phyloP scores from a whole-genome alignment of 345 rosid species.

The Aquilaria yunnanensis region DNA sequence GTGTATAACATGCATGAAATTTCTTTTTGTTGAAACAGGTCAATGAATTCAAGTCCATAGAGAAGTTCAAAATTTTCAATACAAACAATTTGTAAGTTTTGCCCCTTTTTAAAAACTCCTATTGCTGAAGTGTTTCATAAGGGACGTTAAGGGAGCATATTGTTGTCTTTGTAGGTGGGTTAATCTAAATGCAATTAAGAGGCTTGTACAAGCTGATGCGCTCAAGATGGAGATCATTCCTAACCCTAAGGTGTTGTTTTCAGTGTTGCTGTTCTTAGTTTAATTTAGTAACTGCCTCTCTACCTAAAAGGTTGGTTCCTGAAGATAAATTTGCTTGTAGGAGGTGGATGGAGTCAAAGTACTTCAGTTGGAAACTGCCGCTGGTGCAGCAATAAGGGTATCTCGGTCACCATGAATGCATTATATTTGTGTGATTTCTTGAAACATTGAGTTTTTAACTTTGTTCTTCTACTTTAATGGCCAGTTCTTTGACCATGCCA shows the following conservation, averaged over 20 bases:
- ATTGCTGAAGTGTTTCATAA: constrained; percentile 10
- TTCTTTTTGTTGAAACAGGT: constrained; percentile 38
- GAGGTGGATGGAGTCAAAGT: constrained; percentile 90
- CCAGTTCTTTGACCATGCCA: constrained; percentile 77
- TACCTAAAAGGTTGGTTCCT: background rate
- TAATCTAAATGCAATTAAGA: constrained; percentile 78
- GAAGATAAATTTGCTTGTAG: constrained; percentile 24
- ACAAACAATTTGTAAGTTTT: constrained; percentile 78
- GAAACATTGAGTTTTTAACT: constrained; percentile 2
- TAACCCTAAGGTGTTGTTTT: constrained; percentile 57
- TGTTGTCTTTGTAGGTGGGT: constrained; percentile 60
- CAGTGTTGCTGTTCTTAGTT: background rate
- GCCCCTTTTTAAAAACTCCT: constrained; percentile 6
- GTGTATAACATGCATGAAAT: background rate
- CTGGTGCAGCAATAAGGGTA: constrained; percentile 93
- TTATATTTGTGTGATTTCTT: background rate
- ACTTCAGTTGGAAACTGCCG: constrained; percentile 92
- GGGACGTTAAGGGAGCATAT: background rate
- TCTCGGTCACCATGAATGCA: background rate
- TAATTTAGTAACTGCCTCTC: too few relatives aligned
- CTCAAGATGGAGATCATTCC: constrained; percentile 92
- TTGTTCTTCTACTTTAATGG: constrained; percentile 5
- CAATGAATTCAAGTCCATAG: constrained; percentile 89
- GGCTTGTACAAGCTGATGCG: constrained; percentile 87
- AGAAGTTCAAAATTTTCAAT: constrained; percentile 94